Conservation (phyloP, 169 alveolate species). For the Cryptosporidium andersoni region DNA sequence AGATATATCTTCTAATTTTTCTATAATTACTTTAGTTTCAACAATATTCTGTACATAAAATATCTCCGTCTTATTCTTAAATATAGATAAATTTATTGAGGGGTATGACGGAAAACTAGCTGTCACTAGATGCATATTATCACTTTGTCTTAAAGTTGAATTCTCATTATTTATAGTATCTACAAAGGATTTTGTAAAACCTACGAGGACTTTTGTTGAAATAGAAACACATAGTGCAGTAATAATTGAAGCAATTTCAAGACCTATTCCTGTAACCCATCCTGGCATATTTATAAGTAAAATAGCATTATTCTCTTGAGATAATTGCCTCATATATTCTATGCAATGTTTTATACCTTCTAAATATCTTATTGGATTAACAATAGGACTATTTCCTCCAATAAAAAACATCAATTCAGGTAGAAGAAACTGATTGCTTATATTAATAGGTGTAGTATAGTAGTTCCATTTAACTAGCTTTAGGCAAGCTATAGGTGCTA, state of each 20-base stretch:
- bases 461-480: slow-evolving; percentile 44
- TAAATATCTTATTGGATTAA: slow-evolving; percentile 35
- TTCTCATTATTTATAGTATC: neutral
- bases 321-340: slow-evolving; percentile 10
- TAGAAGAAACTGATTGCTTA: slow-evolving; percentile 10
- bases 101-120: neutral
- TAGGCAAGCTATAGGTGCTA: slow-evolving; percentile 43
- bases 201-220: slow-evolving; percentile 25
- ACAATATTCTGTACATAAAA: neutral
- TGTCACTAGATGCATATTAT: neutral
- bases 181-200: slow-evolving; percentile 34
- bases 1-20: slow-evolving; percentile 27
- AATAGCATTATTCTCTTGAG: slow-evolving; percentile 5
- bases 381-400: slow-evolving; percentile 58
- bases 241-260: slow-evolving; percentile 52
- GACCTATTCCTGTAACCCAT: slow-evolving; percentile 60
- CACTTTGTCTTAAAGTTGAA: neutral
- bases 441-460: neutral
- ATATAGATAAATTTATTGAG: neutral
- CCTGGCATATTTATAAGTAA: slow-evolving; percentile 64
- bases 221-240: slow-evolving; percentile 26
- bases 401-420: slow-evolving; percentile 57
- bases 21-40: slow-evolving; percentile 13
- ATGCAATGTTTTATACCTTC: slow-evolving; percentile 39
- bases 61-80: slow-evolving; percentile 9